Conservation (phyloP, 352 stramenopile genomes). For the Phytophthora citricola region DNA sequence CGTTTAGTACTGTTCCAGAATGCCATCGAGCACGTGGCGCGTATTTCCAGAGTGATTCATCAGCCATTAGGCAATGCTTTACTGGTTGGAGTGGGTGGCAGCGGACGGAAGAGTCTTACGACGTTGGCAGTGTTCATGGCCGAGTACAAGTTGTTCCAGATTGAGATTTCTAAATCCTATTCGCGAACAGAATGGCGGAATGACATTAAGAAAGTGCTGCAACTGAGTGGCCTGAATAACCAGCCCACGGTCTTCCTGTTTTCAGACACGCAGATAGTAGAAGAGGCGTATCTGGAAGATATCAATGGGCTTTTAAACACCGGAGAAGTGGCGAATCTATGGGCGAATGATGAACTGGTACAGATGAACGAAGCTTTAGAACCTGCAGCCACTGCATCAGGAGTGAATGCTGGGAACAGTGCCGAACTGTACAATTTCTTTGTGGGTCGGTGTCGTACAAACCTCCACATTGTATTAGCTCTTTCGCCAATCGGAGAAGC, state of each 20-base stretch:
- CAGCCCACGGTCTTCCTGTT: conserved; percentile 94
- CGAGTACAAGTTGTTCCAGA: conserved; percentile 95
- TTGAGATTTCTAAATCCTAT: conserved; percentile 97
- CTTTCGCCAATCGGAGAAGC: conserved; percentile 94
- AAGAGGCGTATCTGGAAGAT: conserved; percentile 93
- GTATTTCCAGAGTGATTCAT: conserved; percentile 93
- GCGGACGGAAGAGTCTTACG: conserved; percentile 93
- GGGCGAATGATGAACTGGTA: conserved; percentile 90
- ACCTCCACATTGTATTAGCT: conserved; percentile 95
- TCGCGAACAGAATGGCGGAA: conserved; percentile 92
- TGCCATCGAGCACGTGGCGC: conserved; percentile 94
- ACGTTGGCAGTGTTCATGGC: conserved; percentile 94
- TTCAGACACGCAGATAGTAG: conserved; percentile 94
- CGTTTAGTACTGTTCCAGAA: conserved; percentile 95
- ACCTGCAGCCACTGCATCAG: conserved; percentile 55
- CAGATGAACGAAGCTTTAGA: conserved; percentile 84
- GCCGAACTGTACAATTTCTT: conserved; percentile 93
- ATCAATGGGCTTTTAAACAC: conserved; percentile 95
- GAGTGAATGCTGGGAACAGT: conserved; percentile 76
- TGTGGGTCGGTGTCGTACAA: conserved; percentile 89
- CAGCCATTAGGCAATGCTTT: conserved; percentile 94
- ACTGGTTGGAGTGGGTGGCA: conserved; percentile 93
- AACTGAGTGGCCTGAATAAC: conserved; percentile 80
- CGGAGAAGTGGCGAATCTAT: conserved; percentile 93
- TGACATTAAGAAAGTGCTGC: conserved; percentile 92